Base-by-base conservation (phyloP, 768 basidiomycete genomes). In the Lactarius trivialis region DNA sequence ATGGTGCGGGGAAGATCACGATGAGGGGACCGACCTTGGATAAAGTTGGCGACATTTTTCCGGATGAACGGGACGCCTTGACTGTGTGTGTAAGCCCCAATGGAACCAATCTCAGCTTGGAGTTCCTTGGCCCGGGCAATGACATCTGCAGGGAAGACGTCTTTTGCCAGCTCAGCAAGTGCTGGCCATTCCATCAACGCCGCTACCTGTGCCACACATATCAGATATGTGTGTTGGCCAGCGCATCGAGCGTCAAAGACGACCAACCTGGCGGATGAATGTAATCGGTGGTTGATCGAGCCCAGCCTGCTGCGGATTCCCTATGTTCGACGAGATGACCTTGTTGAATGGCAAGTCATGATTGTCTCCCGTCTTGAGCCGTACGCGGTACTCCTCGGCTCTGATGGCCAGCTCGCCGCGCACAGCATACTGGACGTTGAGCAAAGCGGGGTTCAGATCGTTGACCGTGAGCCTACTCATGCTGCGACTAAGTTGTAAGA, bases 351-450 rank as follows among this genome's bases (percentile, higher is more conserved):
- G 93, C 17, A 98, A 80, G 21, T 77, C 78, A 66, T 82, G 76
- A 60, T 77, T 71, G 26, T 76, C 75, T 60, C 58, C 54, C 79
- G 54, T 74, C 74, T 84, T 82, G 70, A 98, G 83, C 68, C 79
- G 74, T 55, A 86, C 86, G 59, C 88, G 82, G 68, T 90, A 85
- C 57, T 83, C 77, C 74, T 98, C 94, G 0, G 96, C 93, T 73
- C 89, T 91, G 77, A 98, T 91, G 4, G 96, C 93, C 66, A 98
- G 85, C 76, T 96, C 95, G 54, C 97, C 96, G 58, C 96, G 91
- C 32, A 99, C 96, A 60, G 96, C 96, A 72, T 99, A 99, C 74
- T 97, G 84, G 56, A 98, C 97, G 56, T 91, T 85, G 71, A 85
- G 81, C 52, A 97, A 80, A 61, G 85, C 79, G 2, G 89, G 91